Percentiles rank a stretch among this genome's conserved stretches.
phyloP scores from a whole-genome alignment of 2,329 filamentous ascomycete genomes.

The Verticillium isaacii region DNA sequence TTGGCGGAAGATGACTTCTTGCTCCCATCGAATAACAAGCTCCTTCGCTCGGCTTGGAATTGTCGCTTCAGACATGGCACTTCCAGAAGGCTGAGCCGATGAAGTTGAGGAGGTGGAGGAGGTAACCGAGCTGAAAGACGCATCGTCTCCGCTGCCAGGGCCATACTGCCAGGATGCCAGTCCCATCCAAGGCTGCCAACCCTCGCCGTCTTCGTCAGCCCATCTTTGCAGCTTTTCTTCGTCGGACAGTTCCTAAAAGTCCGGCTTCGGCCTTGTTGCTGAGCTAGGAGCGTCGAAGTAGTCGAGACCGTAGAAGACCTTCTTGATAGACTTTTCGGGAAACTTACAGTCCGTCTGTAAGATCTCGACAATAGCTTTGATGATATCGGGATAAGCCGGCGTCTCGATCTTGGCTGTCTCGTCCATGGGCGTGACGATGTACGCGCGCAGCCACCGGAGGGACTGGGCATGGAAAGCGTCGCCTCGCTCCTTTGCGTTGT shows the following conservation, averaged over 20 bases:
- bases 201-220: not conserved
- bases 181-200: not conserved
- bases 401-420: not conserved
- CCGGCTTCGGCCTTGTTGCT: not conserved
- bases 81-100: not conserved
- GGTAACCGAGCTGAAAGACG: not conserved
- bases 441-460: not conserved
- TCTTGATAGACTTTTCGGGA: not conserved
- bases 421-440: not conserved
- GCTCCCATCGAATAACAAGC: not conserved
- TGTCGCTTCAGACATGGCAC: not conserved
- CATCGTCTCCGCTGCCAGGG: not conserved
- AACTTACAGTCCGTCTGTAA: not conserved
- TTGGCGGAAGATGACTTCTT: not conserved
- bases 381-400: not conserved
- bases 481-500: not conserved
- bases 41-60: not conserved
- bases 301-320: not conserved
- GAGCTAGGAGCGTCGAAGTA: not conserved
- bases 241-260: not conserved
- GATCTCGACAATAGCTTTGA: not conserved
- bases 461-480: not conserved
- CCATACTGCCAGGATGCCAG: slow-evolving; percentile 10
- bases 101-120: not conserved
- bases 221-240: not conserved